Base-by-base conservation (phyloP, 1,284 basidiomycete genomes). In the Boletus semigastroideus region DNA sequence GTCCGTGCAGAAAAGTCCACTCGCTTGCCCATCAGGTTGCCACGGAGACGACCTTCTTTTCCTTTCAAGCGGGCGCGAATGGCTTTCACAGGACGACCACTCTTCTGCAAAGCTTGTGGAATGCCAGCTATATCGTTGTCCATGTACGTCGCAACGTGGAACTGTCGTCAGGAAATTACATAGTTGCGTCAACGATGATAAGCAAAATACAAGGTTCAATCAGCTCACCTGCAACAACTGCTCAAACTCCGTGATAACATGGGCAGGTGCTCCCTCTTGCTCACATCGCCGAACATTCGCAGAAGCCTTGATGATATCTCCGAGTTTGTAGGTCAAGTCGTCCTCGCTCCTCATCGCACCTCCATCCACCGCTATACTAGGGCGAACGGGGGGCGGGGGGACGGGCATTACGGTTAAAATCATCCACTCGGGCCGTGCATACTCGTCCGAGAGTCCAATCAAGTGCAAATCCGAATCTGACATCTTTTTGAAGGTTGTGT, bases 361-460 rank as follows among this genome's bases (percentile, higher is more conserved):
- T 36, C 96, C 96, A 63, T 99, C 96, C 28, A 96, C 90, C 19
- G 94, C 89, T 53, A 99, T 98, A 71, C 94, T 97, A 0, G 97
- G 97, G 44, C 97, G 92, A 46, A 99, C 97, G 12, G 97, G 94
- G 12, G 97, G 96, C 1, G 97, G 97, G 1, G 97, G 97, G 0
- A 99, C 96, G 34, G 97, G 97, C 65, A 99, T 82, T 28, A 98
- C 94, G 0, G 97, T 98, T 47, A 99, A 75, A 62, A 99, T 95
- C 97, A 99, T 99, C 97, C 97, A 99, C 66, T 98, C 94, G 3
- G 97, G 97, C 40, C 95, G 84, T 13, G 97, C 97, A 68, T 96
- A 98, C 67, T 94, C 92, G 49, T 94, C 92, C 25, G 93, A 96
- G 9, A 99, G 82, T 38, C 97, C 97, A 59, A 99, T 85, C 16